These are phyloP conservation scores for Termitomyces sp. DNA, from an alignment of 768 basidiomycete genomes.

Conservation along the genomic window DNA sequence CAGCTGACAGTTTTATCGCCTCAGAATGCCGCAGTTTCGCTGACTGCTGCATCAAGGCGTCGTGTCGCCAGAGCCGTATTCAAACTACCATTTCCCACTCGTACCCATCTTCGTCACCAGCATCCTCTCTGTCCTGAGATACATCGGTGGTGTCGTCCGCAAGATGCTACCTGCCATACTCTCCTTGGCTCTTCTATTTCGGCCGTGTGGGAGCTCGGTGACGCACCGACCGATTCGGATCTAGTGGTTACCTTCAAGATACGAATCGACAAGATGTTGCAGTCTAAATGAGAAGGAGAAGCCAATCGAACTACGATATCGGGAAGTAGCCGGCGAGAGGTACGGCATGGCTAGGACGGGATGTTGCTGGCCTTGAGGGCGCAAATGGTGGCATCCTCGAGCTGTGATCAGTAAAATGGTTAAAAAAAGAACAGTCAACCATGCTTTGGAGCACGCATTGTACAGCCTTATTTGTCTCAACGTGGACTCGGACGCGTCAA, in stretches of 20 bases:
- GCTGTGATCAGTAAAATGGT: neutral
- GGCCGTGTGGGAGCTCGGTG: constrained; percentile 64
- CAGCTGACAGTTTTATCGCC: constrained; percentile 94
- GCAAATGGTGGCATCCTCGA: constrained; percentile 40
- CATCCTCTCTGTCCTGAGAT: constrained; percentile 63
- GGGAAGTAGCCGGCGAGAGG: constrained; percentile 50
- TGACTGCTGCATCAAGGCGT: constrained; percentile 97
- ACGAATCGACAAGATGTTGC: constrained; percentile 67
- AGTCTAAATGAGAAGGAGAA: constrained; percentile 84
- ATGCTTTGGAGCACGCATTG: no score
- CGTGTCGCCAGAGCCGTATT: constrained; percentile 96
- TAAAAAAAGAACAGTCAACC: neutral
- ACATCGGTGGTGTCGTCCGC: constrained; percentile 76
- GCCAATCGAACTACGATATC: constrained; percentile 65
- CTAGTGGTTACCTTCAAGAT: constrained; percentile 63
- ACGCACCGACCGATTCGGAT: constrained; percentile 80
- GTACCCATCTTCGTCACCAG: constrained; percentile 50
- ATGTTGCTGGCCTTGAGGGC: constrained; percentile 39
- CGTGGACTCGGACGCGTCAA: no score
- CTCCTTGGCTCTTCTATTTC: constrained; percentile 49
- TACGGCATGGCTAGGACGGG: constrained; percentile 42
- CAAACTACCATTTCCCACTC: constrained; percentile 91
- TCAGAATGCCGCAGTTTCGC: constrained; percentile 97
- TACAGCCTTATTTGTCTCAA: neutral
- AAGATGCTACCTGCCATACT: constrained; percentile 50